Evolutionary conservation across 2,329 filamentous ascomycete species (phyloP), one percentile per base, ranked within the genome.

Genomic region (Monosporascus sp.): DNA sequence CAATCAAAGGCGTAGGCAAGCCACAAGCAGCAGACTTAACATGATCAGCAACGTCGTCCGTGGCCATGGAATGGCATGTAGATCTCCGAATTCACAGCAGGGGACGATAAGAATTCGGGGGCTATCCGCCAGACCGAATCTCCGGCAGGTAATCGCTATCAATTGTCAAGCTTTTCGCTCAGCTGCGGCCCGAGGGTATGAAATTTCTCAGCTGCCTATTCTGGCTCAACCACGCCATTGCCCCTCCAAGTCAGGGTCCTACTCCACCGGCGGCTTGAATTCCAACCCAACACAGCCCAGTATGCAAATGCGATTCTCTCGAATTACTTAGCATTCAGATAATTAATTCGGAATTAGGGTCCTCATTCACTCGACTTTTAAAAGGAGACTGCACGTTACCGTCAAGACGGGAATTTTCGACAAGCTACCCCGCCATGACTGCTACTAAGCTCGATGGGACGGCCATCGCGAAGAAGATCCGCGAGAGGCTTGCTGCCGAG

Each of bases 361-460:
- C 42, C 39, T 14, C 42, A 9, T 31, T 22, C 39, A 24, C 39
- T 47, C 22, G 52, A 24, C 42, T 27, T 31, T 3, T 2, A 31
- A 25, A 31, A 7, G 11, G 14, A 27, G 3, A 7, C n/a, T 27
- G 22, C 14, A 15, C 14, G n/a, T 31, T 27, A 31, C 24, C 57
- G 42, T 56, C 53, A 34, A 41, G 44, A 45, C 63, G 68, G 57
- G 56, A 58, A 54, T 79, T 77, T 62, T 72, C 74, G 42, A 73
- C 73, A 61, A 83, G 80, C 58, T 62, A 75, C 62, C 67, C 74
- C 73, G 78, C 74, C 68, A 97, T 97, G 92, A 83, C 84, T 63
- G 93, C 90, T 62, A 83, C 81, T 65, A 96, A 91, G 79, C 94
- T 99, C 66, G 94, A 99, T 77, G 94, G 94, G 77, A 96, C 87